phyloP scores from a whole-genome alignment of 176 grass and related monocot species.

The Tillandsia leiboldiana region DNA sequence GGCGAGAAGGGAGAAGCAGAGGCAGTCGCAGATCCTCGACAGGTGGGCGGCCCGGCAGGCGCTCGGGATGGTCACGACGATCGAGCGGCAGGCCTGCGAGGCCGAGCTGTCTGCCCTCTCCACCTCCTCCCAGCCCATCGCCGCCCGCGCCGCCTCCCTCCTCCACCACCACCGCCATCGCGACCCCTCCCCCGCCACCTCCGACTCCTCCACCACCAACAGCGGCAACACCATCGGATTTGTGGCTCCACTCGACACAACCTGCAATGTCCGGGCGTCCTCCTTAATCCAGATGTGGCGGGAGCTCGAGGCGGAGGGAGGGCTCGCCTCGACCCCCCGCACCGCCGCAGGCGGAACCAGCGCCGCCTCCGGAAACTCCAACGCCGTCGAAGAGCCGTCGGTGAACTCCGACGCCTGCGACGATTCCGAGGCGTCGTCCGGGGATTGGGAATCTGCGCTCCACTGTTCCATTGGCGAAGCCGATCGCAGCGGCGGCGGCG shows the following conservation, averaged over 20 bases:
- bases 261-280: constrained; percentile 55
- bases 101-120: constrained; percentile 44
- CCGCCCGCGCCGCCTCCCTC: constrained; percentile 45
- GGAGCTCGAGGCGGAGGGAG: constrained; percentile 64
- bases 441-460: neutral
- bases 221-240: neutral
- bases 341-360: constrained; percentile 10
- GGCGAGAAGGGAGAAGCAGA: constrained; percentile 11
- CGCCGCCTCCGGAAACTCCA: neutral
- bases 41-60: constrained; percentile 47
- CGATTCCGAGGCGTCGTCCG: too few species aligned
- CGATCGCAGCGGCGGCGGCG: neutral
- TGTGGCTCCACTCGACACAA: constrained; percentile 11
- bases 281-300: constrained; percentile 96
- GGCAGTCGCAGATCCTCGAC: constrained; percentile 40
- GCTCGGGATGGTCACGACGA: constrained; percentile 21
- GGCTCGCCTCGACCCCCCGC: constrained; percentile 24
- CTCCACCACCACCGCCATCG: constrained; percentile 1
- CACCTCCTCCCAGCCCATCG: constrained; percentile 45
- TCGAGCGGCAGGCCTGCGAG: constrained; percentile 37
- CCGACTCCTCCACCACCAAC: constrained; percentile 26
- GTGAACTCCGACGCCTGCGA: neutral
- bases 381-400: neutral
- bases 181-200: constrained; percentile 28
- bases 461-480: neutral